Evolutionary conservation across 148 eudicot genomes (phyloP).

Genomic region (Rhododendron ovatum): DNA sequence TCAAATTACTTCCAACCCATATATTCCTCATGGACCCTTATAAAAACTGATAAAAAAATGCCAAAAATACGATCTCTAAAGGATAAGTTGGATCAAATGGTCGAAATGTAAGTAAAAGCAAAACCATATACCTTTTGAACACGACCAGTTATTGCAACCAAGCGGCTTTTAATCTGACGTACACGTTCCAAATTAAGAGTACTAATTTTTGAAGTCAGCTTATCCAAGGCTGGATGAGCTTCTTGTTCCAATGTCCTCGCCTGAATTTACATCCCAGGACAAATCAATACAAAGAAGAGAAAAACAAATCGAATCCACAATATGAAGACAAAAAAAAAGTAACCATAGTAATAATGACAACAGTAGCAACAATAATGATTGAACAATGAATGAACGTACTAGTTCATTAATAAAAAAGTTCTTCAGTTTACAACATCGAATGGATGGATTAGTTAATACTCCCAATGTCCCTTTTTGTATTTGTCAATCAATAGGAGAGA

Average conservation of each 20-base stretch:
- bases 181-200: constrained; percentile 98
- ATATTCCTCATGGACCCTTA: not conserved
- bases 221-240: constrained; percentile 99
- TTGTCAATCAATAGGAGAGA: not conserved
- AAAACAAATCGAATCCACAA: not conserved
- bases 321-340: not conserved
- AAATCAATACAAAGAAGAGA: constrained; percentile 5
- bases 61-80: not conserved
- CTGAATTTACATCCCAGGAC: constrained; percentile 31
- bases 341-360: not conserved
- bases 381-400: not conserved
- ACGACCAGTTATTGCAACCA: constrained; percentile 97
- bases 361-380: not conserved
- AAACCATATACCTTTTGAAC: constrained; percentile 72
- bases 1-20: not conserved
- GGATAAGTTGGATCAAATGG: not conserved
- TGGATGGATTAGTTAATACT: not conserved
- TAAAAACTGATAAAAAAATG: not conserved
- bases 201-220: constrained; percentile 92
- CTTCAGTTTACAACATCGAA: not conserved
- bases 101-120: constrained; percentile 2
- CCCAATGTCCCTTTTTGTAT: not conserved
- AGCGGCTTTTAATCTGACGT: constrained; percentile 90
- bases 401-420: not conserved
- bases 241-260: constrained; percentile 97